Evolutionary conservation across 345 rosid species (phyloP).

Genomic region (Eucalyptus polyanthemos): DNA sequence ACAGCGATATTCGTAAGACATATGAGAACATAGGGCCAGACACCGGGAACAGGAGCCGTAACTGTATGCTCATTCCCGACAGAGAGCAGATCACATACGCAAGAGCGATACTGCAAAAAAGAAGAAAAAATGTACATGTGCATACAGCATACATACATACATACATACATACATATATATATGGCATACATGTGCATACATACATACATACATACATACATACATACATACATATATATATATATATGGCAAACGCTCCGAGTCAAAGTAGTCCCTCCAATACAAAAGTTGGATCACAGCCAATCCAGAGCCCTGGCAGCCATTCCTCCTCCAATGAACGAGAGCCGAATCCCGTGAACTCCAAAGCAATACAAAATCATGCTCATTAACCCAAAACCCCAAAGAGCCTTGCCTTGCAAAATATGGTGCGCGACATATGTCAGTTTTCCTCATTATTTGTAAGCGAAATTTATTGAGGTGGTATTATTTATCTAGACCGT

Average conservation of each 20-base stretch:
- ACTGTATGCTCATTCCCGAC: not conserved
- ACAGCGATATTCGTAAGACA: not conserved
- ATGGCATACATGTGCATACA: no score
- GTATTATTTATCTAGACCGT: not conserved
- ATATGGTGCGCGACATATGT: not conserved
- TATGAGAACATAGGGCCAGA: not conserved
- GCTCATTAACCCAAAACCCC: not conserved
- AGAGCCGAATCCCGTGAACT: not conserved
- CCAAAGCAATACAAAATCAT: not conserved
- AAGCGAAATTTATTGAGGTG: no score
- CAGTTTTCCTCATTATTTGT: not conserved
- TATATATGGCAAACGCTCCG: not conserved
- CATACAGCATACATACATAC: no score
- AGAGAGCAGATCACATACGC: not conserved
- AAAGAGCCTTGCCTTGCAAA: not conserved
- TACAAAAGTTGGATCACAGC: not conserved
- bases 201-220: no score
- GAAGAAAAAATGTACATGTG: no score
- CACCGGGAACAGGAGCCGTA: not conserved
- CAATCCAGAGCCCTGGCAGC: not conserved
- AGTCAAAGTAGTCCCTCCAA: no score
- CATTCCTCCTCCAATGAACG: not conserved
- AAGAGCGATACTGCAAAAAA: not conserved
- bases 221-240: no score
- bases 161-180: no score